These are phyloP conservation scores for Piloderma croceum DNA, from an alignment of 768 basidiomycete species.

Conservation along the genomic window DNA sequence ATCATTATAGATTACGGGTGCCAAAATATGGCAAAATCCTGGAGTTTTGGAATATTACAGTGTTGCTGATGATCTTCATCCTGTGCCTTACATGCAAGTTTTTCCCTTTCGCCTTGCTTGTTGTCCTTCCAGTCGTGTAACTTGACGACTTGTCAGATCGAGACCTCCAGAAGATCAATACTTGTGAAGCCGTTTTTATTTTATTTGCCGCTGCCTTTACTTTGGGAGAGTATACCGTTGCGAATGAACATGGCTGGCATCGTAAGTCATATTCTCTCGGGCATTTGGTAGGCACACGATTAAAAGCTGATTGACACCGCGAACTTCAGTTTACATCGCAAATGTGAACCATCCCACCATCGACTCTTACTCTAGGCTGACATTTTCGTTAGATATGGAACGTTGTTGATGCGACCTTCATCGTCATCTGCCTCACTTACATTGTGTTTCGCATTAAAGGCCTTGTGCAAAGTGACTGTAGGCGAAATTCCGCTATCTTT, in stretches of 20 bases:
- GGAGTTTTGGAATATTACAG: conserved; percentile 72
- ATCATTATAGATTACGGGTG: conserved; percentile 84
- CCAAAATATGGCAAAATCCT: conserved; percentile 74
- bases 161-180: conserved; percentile 43
- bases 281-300: background rate
- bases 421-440: conserved; percentile 65
- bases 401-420: conserved; percentile 76
- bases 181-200: conserved; percentile 70
- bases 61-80: conserved; percentile 64
- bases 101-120: conserved; percentile 1
- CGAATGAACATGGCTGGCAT: conserved; percentile 83
- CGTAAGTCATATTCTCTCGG: conserved; percentile 43
- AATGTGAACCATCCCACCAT: conserved; percentile 45
- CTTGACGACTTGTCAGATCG: conserved; percentile 40
- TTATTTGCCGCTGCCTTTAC: conserved; percentile 73
- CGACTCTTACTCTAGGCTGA: conserved; percentile 2
- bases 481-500: conserved; percentile 7
- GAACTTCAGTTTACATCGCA: conserved; percentile 64
- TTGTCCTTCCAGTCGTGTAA: too few species aligned
- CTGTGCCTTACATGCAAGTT: conserved; percentile 50
- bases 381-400: conserved; percentile 70
- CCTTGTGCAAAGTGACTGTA: conserved; percentile 48
- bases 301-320: conserved; percentile 2
- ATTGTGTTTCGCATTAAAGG: conserved; percentile 61
- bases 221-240: conserved; percentile 82